Conservation (phyloP, 169 alveolate species). For the Blepharisma undulans region DNA sequence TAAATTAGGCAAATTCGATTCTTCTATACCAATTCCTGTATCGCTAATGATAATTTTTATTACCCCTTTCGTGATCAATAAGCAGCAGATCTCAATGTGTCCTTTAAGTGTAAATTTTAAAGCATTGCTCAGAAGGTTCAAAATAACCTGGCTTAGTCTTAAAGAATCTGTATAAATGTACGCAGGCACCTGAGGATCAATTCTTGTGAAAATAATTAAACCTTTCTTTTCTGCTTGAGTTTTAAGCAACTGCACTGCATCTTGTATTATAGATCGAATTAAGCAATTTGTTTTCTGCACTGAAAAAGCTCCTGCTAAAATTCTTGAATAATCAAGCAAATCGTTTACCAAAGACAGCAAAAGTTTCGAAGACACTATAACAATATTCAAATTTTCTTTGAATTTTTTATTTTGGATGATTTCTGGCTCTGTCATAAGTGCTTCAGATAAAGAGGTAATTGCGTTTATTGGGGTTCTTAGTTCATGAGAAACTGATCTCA, state of each 20-base stretch:
- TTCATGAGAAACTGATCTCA: not conserved
- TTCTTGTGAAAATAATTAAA: not conserved
- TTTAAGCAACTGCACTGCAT: not conserved
- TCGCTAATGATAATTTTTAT: slow-evolving; percentile 4
- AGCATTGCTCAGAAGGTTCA: slow-evolving; percentile 39
- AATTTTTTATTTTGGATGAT: not conserved
- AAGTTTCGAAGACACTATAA: not conserved
- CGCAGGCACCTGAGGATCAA: not conserved
- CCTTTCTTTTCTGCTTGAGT: not conserved
- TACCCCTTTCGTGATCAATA: not conserved
- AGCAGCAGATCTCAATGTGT: not conserved
- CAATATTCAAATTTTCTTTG: not conserved
- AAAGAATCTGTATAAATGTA: slow-evolving; percentile 21
- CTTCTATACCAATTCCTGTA: slow-evolving; percentile 16
- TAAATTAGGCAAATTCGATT: not conserved
- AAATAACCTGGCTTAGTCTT: slow-evolving; percentile 10
- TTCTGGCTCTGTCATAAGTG: not conserved
- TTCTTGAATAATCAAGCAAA: slow-evolving; percentile 11
- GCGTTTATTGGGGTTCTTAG: not conserved
- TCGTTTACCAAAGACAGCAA: slow-evolving; percentile 26
- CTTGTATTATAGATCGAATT: not conserved
- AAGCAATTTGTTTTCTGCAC: not conserved
- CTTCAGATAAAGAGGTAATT: not conserved
- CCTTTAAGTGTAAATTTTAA: slow-evolving; percentile 42
- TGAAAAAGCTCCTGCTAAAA: not conserved